Evolutionary conservation across 495 filamentous ascomycete genomes (phyloP).

Genomic region (Penicillium manginii): DNA sequence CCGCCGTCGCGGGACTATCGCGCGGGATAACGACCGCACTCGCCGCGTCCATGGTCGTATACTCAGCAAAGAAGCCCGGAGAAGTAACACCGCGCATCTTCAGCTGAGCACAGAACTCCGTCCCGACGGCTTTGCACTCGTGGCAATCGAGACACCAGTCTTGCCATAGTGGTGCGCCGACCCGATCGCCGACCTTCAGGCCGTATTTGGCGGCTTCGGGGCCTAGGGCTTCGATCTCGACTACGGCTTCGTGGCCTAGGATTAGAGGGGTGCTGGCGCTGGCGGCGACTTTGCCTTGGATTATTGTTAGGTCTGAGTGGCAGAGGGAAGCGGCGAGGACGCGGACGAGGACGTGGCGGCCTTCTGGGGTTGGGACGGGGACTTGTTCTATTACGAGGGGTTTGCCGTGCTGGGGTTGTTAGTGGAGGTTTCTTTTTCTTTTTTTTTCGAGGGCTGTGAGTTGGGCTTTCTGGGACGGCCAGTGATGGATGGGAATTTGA

Average conservation of each 20-base stretch:
- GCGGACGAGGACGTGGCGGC: constrained; percentile 20
- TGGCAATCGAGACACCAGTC: constrained; percentile 18
- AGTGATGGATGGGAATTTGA: too few relatives aligned
- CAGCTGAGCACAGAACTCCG: constrained; percentile 10
- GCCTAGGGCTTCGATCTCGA: constrained; percentile 19
- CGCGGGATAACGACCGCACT: constrained; percentile 12
- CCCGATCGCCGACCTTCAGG: constrained; percentile 15
- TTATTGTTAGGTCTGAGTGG: constrained; percentile 17
- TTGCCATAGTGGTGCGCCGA: constrained; percentile 20
- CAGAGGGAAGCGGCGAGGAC: constrained; percentile 24
- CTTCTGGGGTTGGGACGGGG: constrained; percentile 17
- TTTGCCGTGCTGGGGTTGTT: constrained; percentile 5
- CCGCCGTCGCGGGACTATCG: neutral
- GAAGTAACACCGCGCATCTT: constrained; percentile 14
- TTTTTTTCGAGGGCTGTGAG: neutral
- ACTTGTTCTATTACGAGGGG: constrained; percentile 17
- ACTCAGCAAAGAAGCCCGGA: constrained; percentile 23
- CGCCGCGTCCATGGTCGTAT: constrained; percentile 22
- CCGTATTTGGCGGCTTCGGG: constrained; percentile 16
- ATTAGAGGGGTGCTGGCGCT: constrained; percentile 4
- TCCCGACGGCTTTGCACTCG: constrained; percentile 11
- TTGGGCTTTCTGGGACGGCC: neutral
- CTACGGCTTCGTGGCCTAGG: constrained; percentile 25
- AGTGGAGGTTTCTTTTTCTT: neutral
- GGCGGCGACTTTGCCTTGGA: neutral